These are phyloP conservation scores for Aspergillus fischeri DNA, from an alignment of 2,329 filamentous ascomycete genomes.

Conservation along the genomic window DNA sequence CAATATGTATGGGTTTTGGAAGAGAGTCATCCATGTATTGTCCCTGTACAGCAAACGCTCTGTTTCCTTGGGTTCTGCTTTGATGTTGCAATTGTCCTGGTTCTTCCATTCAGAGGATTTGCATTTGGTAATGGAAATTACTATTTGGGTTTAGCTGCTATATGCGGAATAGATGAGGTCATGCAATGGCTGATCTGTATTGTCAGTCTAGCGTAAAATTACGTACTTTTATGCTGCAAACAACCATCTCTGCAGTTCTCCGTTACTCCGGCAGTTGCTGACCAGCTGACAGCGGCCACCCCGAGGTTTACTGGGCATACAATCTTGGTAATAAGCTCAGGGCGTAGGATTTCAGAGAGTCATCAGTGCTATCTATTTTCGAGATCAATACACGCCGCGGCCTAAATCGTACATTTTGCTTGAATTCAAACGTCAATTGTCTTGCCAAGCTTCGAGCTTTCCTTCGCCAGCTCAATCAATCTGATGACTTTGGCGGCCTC, in stretches of 20 bases:
- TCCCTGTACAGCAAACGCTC: neutral
- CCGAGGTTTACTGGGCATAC: neutral
- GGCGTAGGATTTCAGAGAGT: neutral
- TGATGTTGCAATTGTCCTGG: neutral
- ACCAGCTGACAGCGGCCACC: neutral
- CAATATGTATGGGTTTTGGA: neutral
- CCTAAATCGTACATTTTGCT: neutral
- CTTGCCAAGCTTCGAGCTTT: slow-evolving; percentile 51
- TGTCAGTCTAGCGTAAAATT: neutral
- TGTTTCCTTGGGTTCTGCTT: neutral
- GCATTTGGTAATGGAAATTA: slow-evolving; percentile 35
- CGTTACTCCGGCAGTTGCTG: neutral
- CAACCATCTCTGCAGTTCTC: neutral
- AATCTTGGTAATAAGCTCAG: neutral
- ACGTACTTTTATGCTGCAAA: neutral
- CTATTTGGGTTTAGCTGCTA: slow-evolving; percentile 21
- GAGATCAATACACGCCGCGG: neutral
- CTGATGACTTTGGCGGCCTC: slow-evolving; percentile 53
- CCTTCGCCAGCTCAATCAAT: slow-evolving; percentile 53
- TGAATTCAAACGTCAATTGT: slow-evolving; percentile 38
- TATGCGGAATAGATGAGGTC: slow-evolving; percentile 5
- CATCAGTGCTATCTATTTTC: neutral
- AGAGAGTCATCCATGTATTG: neutral
- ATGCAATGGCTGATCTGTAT: neutral
- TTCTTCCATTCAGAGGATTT: slow-evolving; percentile 32